Percentiles rank a stretch among this genome's conserved stretches.
Conservation (phyloP, 257 asterid species). For the Scutellaria minor region DNA sequence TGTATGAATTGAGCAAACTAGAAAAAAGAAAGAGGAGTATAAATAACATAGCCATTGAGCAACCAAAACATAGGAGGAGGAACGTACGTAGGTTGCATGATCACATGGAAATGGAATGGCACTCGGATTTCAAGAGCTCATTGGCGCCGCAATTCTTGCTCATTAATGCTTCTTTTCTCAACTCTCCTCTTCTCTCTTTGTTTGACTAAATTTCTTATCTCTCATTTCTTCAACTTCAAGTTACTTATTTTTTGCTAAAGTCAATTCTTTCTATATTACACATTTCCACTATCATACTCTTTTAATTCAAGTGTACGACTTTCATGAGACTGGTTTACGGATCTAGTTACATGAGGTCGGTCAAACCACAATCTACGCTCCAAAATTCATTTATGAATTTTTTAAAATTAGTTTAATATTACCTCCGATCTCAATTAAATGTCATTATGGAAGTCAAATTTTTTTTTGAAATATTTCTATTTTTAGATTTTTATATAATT, state of each 20-base stretch:
- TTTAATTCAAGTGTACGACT: too few species aligned
- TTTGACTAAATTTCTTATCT: conserved; percentile 42
- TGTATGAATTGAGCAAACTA: conserved; percentile 27
- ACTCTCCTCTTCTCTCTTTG: conserved; percentile 12
- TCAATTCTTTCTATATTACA: conserved; percentile 24
- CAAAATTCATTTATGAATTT: too few species aligned
- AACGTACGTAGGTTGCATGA: conserved; percentile 36
- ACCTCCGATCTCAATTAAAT: too few species aligned
- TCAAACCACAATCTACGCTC: too few species aligned
- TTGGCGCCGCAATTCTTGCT: conserved; percentile 69
- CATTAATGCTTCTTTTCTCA: conserved; percentile 45
- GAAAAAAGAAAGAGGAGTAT: conserved; percentile 1
- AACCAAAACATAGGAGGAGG: conserved; percentile 28
- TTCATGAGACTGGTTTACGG: too few species aligned
- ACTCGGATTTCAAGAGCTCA: conserved; percentile 50
- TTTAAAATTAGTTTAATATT: too few species aligned
- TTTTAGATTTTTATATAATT: too few species aligned
- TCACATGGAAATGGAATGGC: conserved; percentile 53
- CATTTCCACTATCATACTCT: background rate
- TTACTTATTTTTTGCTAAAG: background rate
- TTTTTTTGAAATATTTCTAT: too few species aligned
- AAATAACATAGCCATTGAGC: conserved; percentile 29
- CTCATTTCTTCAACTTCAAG: conserved; percentile 41
- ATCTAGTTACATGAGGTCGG: background rate
- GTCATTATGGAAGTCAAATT: too few species aligned